A percentile compares a stretch with the other conserved stretches of the same genome.
Evolutionary conservation across 2,329 filamentous ascomycete species (phyloP).

Genomic region (Cladophialophora immunda): DNA sequence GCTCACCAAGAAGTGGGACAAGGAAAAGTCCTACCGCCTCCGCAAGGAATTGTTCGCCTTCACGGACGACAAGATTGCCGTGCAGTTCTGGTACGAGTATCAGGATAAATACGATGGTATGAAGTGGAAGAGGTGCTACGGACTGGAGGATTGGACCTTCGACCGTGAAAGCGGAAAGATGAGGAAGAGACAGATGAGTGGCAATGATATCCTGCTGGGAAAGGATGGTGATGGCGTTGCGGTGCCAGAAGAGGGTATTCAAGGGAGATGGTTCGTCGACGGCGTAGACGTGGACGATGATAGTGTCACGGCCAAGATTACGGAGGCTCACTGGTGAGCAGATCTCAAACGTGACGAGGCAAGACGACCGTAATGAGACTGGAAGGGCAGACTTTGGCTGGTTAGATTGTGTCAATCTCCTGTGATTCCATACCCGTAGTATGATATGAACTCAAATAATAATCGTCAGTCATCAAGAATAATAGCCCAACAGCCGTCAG

Average conservation of each 20-base stretch:
- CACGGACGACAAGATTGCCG: conserved; percentile 69
- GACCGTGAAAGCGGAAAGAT: conserved; percentile 52
- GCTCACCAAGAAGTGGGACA: conserved; percentile 76
- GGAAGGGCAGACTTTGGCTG: not conserved
- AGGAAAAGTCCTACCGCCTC: conserved; percentile 75
- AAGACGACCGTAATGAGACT: not conserved
- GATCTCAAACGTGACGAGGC: not conserved
- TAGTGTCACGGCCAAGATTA: conserved; percentile 39
- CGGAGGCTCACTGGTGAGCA: conserved; percentile 38
- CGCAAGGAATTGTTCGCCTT: conserved; percentile 80
- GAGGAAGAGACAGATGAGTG: conserved; percentile 59
- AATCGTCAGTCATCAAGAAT: conserved; percentile 29
- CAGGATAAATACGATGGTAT: conserved; percentile 68
- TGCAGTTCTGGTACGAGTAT: conserved; percentile 92
- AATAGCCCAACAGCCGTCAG: not conserved
- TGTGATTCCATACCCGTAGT: conserved; percentile 9
- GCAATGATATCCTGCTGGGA: conserved; percentile 56
- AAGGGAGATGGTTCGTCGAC: conserved; percentile 57
- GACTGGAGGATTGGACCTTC: conserved; percentile 66
- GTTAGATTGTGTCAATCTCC: not conserved
- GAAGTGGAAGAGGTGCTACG: conserved; percentile 88
- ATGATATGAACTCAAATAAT: conserved; percentile 20
- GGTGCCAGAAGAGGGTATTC: conserved; percentile 39
- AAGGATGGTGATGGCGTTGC: conserved; percentile 50
- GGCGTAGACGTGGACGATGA: conserved; percentile 52